These are phyloP conservation scores for Friedmanniomyces simplex DNA, from an alignment of 495 filamentous ascomycete species.

Conservation along the genomic window DNA sequence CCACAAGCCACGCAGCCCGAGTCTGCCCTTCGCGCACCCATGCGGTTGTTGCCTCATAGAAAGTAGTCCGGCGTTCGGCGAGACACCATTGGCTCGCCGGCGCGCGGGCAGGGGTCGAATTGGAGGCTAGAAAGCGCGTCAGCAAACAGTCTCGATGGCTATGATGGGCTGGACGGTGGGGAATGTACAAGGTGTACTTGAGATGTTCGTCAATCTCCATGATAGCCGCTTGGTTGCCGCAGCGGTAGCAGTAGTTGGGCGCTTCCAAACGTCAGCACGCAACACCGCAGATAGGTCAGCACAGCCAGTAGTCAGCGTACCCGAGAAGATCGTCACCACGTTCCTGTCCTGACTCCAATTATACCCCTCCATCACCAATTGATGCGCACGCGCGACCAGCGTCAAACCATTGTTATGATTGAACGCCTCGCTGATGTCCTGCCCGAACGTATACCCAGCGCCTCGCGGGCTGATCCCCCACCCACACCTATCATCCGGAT, in stretches of 20 bases:
- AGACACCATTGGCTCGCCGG: constrained; percentile 97
- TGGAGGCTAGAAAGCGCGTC: constrained; percentile 58
- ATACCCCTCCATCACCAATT: constrained; percentile 96
- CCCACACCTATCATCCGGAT: constrained; percentile 95
- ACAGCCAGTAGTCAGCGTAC: constrained; percentile 38
- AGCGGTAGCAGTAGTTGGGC: constrained; percentile 96
- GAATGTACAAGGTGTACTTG: constrained; percentile 96
- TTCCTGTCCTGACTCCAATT: constrained; percentile 97
- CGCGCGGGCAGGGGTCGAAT: constrained; percentile 96
- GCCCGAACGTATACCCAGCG: constrained; percentile 96
- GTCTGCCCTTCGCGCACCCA: no score
- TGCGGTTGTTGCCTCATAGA: constrained; percentile 48
- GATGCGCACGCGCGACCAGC: constrained; percentile 85
- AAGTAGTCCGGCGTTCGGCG: constrained; percentile 96
- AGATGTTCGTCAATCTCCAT: constrained; percentile 99
- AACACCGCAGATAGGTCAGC: background rate
- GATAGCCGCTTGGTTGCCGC: constrained; percentile 97
- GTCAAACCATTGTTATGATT: constrained; percentile 99
- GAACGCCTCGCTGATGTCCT: constrained; percentile 98
- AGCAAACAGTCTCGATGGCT: background rate
- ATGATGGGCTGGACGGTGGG: background rate
- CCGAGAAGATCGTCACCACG: constrained; percentile 97
- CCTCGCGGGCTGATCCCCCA: constrained; percentile 97
- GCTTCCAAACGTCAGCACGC: constrained; percentile 39
- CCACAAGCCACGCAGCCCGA: background rate